Evolutionary conservation across 225 moss, liverwort and hornwort genomes (phyloP), one percentile per base, ranked within the genome.

Genomic region (Physcomitrellopsis africana): DNA sequence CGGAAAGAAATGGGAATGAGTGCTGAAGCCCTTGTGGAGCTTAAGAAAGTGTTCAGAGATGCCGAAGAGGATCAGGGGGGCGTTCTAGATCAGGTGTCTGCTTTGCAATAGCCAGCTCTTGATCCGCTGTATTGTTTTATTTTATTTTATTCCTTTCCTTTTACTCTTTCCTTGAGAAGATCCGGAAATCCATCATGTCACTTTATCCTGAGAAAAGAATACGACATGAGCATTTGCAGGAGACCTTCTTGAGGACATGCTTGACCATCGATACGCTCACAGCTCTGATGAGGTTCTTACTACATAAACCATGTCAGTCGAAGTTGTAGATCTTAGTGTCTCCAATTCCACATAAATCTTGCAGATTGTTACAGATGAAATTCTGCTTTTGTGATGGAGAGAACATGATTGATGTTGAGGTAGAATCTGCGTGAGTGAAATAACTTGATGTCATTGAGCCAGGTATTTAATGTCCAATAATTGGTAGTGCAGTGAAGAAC

Each of bases 201-300:
- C 32, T 37, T 37, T 37, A 37, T 5, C 32, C 32, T 4, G 12
- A 8, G 37, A 15, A 61, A 70, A 13, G 41, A 48, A 24, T 20
- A 73, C 1, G 7, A 57, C 62, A 44, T 20, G 2, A 68, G 63
- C 9, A 58, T 37, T 60, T 60, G 62, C 81, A 96, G 96, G 89
- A 90, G 49, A 80, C 75, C 18, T 96, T 96, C 37, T 72, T 90
- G 63, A 86, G 72, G 9, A 86, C 93, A 37, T 96, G 96, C 81
- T 29, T 84, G 84, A 85, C 84, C 67, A 92, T 92, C 77, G 85
- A 90, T 77, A 80, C 84, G 51, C 79, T 96, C 16, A 65, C 73
- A 61, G 69, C 86, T 20, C 61, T 90, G 27, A 79, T 93, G 87
- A 93, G 85, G 93, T 96, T 56, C 44, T 51, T 82, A 64, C 46